Conservation (phyloP, 2,329 filamentous ascomycete genomes). For the Coniosporium tulheliwenetii region DNA sequence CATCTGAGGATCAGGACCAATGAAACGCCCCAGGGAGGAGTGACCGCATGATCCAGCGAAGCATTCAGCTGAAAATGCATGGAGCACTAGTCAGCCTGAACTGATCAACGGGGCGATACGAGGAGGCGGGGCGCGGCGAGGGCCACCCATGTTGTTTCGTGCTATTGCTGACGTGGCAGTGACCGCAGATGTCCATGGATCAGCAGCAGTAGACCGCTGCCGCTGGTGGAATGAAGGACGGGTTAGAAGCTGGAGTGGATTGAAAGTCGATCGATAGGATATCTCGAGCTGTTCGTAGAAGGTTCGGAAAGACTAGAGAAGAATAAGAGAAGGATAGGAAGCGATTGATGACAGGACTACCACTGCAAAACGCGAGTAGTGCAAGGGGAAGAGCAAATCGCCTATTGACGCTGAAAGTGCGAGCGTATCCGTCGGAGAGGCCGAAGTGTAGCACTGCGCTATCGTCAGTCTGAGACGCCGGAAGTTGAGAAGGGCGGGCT, state of each 20-base stretch:
- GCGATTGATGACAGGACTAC: background rate
- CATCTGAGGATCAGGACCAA: background rate
- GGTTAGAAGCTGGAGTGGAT: background rate
- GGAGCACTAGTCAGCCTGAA: background rate
- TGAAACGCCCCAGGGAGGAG: background rate
- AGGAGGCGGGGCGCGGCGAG: background rate
- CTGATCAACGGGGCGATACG: background rate
- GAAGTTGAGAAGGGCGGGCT: slow-evolving; percentile 1
- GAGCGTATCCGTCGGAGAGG: background rate
- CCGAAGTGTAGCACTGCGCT: background rate
- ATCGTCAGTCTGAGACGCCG: background rate
- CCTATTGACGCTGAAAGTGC: background rate
- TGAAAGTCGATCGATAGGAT: background rate
- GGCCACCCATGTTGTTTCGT: background rate
- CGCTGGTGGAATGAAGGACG: background rate
- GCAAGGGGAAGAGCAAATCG: background rate
- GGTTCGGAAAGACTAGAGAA: background rate
- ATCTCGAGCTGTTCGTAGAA: background rate
- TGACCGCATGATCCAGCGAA: background rate
- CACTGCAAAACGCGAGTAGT: background rate
- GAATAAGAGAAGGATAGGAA: background rate
- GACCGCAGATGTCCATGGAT: background rate
- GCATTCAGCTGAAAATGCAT: slow-evolving; percentile 1
- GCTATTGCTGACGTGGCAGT: background rate
- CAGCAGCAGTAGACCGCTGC: background rate